A percentile compares a stretch with the other conserved stretches of the same genome.
Conservation (phyloP, 139 green algal species). For the Mesotaenium endlicherianum region DNA sequence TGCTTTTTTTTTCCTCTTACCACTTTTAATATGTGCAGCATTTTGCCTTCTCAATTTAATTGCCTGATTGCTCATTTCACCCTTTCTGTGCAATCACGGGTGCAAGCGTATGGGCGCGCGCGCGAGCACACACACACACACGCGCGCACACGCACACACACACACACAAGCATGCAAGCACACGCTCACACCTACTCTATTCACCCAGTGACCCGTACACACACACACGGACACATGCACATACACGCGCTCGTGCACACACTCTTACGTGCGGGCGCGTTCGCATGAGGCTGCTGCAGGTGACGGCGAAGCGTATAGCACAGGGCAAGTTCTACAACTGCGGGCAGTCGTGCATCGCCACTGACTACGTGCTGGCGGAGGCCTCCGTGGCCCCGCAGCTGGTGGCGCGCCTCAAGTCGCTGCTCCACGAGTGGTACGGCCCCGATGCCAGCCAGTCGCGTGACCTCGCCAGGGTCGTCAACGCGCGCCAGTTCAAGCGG, state of each 20-base stretch:
- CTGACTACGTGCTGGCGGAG: slow-evolving; percentile 54
- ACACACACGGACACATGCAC: background rate
- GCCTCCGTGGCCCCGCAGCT: slow-evolving; percentile 30
- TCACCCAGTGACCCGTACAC: background rate
- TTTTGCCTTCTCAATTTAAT: too few relatives aligned
- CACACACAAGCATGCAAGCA: too few relatives aligned
- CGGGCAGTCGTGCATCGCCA: slow-evolving; percentile 51
- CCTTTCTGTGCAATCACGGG: too few relatives aligned
- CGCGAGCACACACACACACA: too few relatives aligned
- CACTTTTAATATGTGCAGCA: too few relatives aligned
- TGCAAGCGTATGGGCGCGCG: too few relatives aligned
- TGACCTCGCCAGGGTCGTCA: slow-evolving; percentile 30
- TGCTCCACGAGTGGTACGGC: slow-evolving; percentile 14
- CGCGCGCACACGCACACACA: too few relatives aligned
- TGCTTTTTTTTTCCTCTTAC: too few relatives aligned
- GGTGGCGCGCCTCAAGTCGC: slow-evolving; percentile 6
- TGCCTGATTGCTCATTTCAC: too few relatives aligned
- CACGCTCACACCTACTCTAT: background rate
- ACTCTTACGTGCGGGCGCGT: slow-evolving; percentile 6
- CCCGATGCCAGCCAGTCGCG: background rate
- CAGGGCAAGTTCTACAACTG: slow-evolving; percentile 44
- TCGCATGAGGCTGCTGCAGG: slow-evolving; percentile 3
- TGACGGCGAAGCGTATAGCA: slow-evolving; percentile 26
- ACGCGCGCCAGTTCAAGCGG: slow-evolving; percentile 11
- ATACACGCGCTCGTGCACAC: background rate